A percentile compares a stretch with the other conserved stretches of the same genome.
These are phyloP conservation scores for Hemileia vastatrix DNA, from an alignment of 1,284 basidiomycete species.

Conservation along the genomic window DNA sequence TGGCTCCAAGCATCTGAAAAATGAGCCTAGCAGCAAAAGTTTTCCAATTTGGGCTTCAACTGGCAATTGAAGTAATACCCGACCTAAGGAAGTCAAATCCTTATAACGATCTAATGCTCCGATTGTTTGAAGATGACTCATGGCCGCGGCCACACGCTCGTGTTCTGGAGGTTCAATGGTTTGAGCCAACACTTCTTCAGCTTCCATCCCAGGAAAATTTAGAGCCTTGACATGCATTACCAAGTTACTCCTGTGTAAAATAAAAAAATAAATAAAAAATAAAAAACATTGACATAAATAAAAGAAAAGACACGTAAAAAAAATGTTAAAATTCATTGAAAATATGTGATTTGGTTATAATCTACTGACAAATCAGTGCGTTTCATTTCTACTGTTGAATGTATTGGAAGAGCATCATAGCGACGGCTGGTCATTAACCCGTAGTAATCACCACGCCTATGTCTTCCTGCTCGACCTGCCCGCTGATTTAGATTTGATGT, in stretches of 20 bases:
- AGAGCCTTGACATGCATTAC: constrained; percentile 98
- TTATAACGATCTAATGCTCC: constrained; percentile 73
- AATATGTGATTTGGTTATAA: too few species aligned
- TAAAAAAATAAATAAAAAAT: constrained; percentile 5
- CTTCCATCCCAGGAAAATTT: constrained; percentile 74
- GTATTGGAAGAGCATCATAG: constrained; percentile 58
- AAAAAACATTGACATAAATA: background rate
- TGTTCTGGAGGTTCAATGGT: constrained; percentile 83
- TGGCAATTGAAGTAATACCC: constrained; percentile 77
- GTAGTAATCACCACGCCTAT: constrained; percentile 82
- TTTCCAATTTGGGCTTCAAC: constrained; percentile 83
- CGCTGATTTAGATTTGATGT: constrained; percentile 87
- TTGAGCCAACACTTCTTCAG: constrained; percentile 73
- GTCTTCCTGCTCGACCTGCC: constrained; percentile 85
- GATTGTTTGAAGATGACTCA: constrained; percentile 70
- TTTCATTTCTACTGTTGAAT: constrained; percentile 95
- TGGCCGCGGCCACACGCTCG: constrained; percentile 68
- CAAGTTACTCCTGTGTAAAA: constrained; percentile 73
- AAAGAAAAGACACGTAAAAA: background rate
- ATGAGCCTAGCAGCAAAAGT: constrained; percentile 77
- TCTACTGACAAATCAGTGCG: constrained; percentile 49
- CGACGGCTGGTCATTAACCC: constrained; percentile 66
- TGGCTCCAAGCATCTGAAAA: constrained; percentile 86
- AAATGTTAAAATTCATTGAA: too few species aligned
- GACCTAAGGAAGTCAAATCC: constrained; percentile 74